phyloP scores from a whole-genome alignment of 2,329 filamentous ascomycete species.

The Nothomitra cinnamomea region DNA sequence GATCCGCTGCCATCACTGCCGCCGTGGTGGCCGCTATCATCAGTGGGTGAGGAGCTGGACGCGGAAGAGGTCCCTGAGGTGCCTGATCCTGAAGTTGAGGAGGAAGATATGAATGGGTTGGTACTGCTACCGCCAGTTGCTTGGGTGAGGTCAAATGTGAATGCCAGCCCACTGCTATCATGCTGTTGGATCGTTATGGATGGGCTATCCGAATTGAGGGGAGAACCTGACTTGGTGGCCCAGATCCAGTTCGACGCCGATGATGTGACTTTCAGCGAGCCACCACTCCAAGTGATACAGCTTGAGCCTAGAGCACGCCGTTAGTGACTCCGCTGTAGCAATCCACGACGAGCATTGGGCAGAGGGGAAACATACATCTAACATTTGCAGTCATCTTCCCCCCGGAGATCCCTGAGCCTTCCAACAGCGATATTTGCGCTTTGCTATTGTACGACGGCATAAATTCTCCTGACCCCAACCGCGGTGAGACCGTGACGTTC shows the following conservation, averaged over 20 bases:
- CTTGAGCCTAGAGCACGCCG: slow-evolving; percentile 26
- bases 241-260: slow-evolving; percentile 33
- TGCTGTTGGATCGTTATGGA: slow-evolving; percentile 29
- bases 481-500: slow-evolving; percentile 40
- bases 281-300: slow-evolving; percentile 35
- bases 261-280: slow-evolving; percentile 31
- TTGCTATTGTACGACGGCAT: slow-evolving; percentile 26
- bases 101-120: background rate
- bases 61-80: background rate
- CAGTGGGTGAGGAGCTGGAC: background rate
- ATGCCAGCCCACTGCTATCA: slow-evolving; percentile 21
- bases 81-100: background rate
- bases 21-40: background rate
- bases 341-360: background rate
- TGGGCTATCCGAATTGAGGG: slow-evolving; percentile 30
- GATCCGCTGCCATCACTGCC: background rate
- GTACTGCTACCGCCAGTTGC: slow-evolving; percentile 28
- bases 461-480: slow-evolving; percentile 27
- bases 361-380: slow-evolving; percentile 24
- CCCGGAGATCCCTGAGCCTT: slow-evolving; percentile 34
- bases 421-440: slow-evolving; percentile 31
- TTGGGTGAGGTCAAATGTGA: slow-evolving; percentile 29
- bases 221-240: slow-evolving; percentile 27
- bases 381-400: slow-evolving; percentile 39
- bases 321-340: slow-evolving; percentile 5